A percentile compares a stretch with the other conserved stretches of the same genome.
Evolutionary conservation across 805 yeast species (phyloP).

Genomic region (Saccharomycopsis babjevae): DNA sequence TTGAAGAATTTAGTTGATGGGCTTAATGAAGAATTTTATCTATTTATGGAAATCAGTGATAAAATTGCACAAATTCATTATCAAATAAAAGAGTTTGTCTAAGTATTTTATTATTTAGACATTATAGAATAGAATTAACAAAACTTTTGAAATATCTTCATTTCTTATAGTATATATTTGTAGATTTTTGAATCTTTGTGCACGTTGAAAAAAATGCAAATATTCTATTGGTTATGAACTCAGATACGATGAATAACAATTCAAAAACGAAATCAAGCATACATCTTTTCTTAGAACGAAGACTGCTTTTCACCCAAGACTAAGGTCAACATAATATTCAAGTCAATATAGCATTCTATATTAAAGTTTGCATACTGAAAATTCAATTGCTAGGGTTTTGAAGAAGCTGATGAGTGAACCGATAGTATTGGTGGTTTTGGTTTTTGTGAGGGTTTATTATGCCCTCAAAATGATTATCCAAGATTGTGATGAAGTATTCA

Average conservation of each 20-base stretch:
- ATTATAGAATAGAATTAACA: neutral
- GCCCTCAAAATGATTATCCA: constrained; percentile 59
- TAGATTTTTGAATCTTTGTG: neutral
- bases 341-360: too few relatives aligned
- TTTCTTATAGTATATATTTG: too few relatives aligned
- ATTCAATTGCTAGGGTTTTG: neutral
- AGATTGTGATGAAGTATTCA: constrained; percentile 88
- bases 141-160: neutral
- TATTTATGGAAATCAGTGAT: constrained; percentile 18
- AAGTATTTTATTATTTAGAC: neutral
- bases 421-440: neutral
- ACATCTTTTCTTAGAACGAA: too few relatives aligned
- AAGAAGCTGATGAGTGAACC: neutral
- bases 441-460: constrained; percentile 1
- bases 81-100: constrained; percentile 13
- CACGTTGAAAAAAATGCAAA: too few relatives aligned
- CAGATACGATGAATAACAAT: neutral
- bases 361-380: neutral
- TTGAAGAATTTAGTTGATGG: constrained; percentile 15
- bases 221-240: neutral
- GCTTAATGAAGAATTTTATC: constrained; percentile 17
- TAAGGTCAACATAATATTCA: too few relatives aligned
- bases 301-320: too few relatives aligned
- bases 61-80: constrained; percentile 15
- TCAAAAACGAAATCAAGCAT: neutral